Conservation (phyloP, 2,329 filamentous ascomycete species). For the Aspergillus quadricinctus region DNA sequence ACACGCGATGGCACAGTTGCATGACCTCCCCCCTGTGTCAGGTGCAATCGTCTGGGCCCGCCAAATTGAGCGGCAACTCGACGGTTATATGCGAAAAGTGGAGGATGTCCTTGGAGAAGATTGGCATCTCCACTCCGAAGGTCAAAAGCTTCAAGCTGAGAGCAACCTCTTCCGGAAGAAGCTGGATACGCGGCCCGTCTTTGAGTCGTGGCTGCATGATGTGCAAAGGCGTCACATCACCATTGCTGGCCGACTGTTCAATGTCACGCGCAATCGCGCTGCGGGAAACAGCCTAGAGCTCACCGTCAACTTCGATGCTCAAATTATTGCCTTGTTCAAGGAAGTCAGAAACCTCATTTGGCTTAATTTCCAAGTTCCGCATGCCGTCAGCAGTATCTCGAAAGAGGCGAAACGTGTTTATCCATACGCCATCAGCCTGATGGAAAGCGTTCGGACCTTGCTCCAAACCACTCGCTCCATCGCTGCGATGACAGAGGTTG, state of each 20-base stretch:
- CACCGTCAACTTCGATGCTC: conserved; percentile 91
- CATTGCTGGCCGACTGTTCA: conserved; percentile 88
- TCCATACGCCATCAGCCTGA: conserved; percentile 92
- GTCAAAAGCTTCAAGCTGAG: conserved; percentile 87
- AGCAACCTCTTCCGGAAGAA: conserved; percentile 94
- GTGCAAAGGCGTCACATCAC: conserved; percentile 83
- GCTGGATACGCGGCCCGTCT: conserved; percentile 88
- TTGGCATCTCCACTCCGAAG: conserved; percentile 91
- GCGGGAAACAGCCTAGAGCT: conserved; percentile 85
- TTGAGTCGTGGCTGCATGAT: conserved; percentile 91
- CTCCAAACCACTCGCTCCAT: conserved; percentile 84
- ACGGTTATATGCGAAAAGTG: conserved; percentile 98
- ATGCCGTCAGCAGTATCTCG: conserved; percentile 89
- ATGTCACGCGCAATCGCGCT: conserved; percentile 81
- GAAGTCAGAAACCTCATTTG: conserved; percentile 94
- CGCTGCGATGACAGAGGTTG: conserved; percentile 77
- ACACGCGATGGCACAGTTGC: conserved; percentile 95
- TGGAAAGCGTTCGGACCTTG: conserved; percentile 96
- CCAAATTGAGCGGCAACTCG: conserved; percentile 92
- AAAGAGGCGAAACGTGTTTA: conserved; percentile 99
- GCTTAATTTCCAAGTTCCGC: conserved; percentile 91
- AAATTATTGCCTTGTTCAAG: conserved; percentile 97
- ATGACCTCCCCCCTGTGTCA: conserved; percentile 90
- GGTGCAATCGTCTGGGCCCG: conserved; percentile 97
- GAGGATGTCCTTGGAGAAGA: conserved; percentile 93